Conservation (phyloP, 805 yeast species). For the Scheffersomyces coipomensis region DNA sequence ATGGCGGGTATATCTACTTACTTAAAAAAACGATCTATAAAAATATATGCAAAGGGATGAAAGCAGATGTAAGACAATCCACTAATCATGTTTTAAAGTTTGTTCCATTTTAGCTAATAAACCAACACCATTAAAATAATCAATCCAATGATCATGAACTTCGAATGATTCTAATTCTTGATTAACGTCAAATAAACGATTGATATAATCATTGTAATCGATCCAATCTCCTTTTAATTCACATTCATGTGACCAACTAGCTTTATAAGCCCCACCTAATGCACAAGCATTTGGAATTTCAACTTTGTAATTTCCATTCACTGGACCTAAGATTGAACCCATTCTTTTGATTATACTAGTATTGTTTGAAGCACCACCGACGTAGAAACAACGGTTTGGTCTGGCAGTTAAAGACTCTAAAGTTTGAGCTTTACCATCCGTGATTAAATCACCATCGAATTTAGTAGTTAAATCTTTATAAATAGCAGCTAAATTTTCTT, state of each 20-base stretch:
- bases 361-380: conserved; percentile 86
- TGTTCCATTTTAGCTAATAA: conserved; percentile 47
- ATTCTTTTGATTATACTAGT: conserved; percentile 63
- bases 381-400: conserved; percentile 74
- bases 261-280: conserved; percentile 84
- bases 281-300: conserved; percentile 91
- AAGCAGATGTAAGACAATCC: too few species aligned
- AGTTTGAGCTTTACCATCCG: conserved; percentile 51
- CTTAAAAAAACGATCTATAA: too few species aligned
- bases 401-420: conserved; percentile 43
- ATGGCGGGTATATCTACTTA: too few species aligned
- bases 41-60: too few species aligned
- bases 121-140: conserved; percentile 53
- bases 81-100: conserved; percentile 3
- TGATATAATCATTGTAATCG: conserved; percentile 43
- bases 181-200: conserved; percentile 43
- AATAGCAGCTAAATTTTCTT: conserved; percentile 13
- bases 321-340: conserved; percentile 68
- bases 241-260: conserved; percentile 62
- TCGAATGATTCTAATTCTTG: conserved; percentile 44
- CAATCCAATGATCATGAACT: conserved; percentile 44
- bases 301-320: conserved; percentile 62
- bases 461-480: conserved; percentile 24
- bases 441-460: conserved; percentile 44
- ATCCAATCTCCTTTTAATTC: conserved; percentile 32